These are phyloP conservation scores for Colletotrichum gloeosporioides DNA, from an alignment of 2,329 filamentous ascomycete species.

Conservation along the genomic window DNA sequence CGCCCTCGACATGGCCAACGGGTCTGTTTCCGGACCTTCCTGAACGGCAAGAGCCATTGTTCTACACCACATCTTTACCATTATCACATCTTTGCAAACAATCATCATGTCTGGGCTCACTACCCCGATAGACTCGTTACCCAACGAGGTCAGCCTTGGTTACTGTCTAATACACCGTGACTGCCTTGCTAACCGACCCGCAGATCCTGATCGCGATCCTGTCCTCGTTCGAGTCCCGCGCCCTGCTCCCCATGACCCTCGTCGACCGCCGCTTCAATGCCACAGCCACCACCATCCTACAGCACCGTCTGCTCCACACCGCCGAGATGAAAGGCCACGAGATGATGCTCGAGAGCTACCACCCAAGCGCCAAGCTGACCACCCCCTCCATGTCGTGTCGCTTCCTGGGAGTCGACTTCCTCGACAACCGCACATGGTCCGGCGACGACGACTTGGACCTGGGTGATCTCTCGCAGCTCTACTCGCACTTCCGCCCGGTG, in stretches of 20 bases:
- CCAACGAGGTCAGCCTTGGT: slow-evolving; percentile 34
- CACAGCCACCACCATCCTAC: slow-evolving; percentile 66
- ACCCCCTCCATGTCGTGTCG: slow-evolving; percentile 73
- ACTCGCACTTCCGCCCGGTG: slow-evolving; percentile 74
- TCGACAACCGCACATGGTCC: slow-evolving; percentile 48
- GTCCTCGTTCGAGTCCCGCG: slow-evolving; percentile 49
- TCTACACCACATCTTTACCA: not conserved
- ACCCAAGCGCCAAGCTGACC: slow-evolving; percentile 71
- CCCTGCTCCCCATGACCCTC: slow-evolving; percentile 61
- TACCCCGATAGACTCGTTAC: slow-evolving; percentile 31
- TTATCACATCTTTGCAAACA: slow-evolving; percentile 8
- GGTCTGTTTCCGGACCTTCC: not conserved
- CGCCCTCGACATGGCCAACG: not conserved
- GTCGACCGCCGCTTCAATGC: slow-evolving; percentile 69
- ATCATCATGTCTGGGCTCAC: slow-evolving; percentile 9
- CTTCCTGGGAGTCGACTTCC: slow-evolving; percentile 67
- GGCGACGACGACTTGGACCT: slow-evolving; percentile 25
- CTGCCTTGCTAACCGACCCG: not conserved
- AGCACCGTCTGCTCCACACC: slow-evolving; percentile 66
- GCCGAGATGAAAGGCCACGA: slow-evolving; percentile 65
- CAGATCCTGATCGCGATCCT: slow-evolving; percentile 59
- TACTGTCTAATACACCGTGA: not conserved
- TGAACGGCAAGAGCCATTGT: not conserved
- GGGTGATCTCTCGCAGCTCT: slow-evolving; percentile 59
- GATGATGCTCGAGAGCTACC: slow-evolving; percentile 80